Base-by-base conservation (phyloP, 208 protist genomes). In the Strigomonas galati region DNA sequence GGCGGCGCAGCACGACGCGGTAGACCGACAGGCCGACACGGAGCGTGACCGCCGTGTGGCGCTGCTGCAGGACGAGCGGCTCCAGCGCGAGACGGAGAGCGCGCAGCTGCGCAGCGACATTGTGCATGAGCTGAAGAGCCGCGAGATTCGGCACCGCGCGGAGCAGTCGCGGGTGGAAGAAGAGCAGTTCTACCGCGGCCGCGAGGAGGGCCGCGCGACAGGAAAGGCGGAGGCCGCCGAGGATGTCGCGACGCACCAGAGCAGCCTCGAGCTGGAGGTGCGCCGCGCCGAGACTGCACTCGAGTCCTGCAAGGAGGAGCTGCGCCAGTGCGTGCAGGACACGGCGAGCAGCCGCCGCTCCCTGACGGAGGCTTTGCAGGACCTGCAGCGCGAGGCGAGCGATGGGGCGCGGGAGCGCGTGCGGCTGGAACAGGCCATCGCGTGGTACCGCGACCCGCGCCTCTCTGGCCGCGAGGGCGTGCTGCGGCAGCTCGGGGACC, bases 21-120 rank as follows among this genome's bases (percentile, higher is more conserved):
- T 62, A 14, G 56, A 26, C 9, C 23, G 71, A 3, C 70, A 78
- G 61, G 81, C 82, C 0, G 84, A 91, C 31, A 76, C 76, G 24
- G 75, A 87, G 54, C 81, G 84, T 6, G 43, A 78, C 52, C 81
- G 82, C 40, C 69, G 87, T 55, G 57, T 77, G 7, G 75, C 84
- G 52, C 62, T 91, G 17, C 87, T 92, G 76, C 83, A 92, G 63
- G 79, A 91, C 27, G 85, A 94, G 55, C 78, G 84, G 0, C 71
- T 82, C 43, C 69, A 80, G 32, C 79, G 79, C 55, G 67, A 65
- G 17, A 54, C 65, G 23, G 85, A 94, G 57, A 69, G 68, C 30
- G 74, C 79, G 59, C 70, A 87, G 67, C 71, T 94, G 43, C 82
- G 89, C 26, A 61, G 62, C 27, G 86, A 94, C 46, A 82, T 92